Conservation (phyloP, 257 asterid species). For the Solanum ossicruentum region DNA sequence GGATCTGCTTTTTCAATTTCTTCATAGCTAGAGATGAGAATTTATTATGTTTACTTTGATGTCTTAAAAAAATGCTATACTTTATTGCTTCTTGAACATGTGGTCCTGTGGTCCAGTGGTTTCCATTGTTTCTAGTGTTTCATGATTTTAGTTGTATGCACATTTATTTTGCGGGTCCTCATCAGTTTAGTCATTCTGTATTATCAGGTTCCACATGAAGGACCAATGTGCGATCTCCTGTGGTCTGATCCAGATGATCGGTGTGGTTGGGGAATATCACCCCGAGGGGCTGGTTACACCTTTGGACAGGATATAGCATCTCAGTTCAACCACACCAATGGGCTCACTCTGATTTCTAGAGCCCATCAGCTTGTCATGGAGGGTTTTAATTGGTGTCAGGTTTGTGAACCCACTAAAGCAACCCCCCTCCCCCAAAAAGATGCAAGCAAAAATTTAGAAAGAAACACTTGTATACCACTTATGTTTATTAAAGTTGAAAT, state of each 20-base stretch:
- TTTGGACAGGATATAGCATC: conserved; percentile 97
- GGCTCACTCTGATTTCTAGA: conserved; percentile 82
- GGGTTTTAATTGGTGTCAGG: conserved; percentile 99
- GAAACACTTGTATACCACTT: too few relatives aligned
- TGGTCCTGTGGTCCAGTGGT: not conserved
- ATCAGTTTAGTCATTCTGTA: not conserved
- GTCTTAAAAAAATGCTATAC: not conserved
- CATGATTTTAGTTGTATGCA: not conserved
- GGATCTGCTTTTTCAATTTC: not conserved
- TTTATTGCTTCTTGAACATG: not conserved
- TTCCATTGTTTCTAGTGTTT: not conserved
- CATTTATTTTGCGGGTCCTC: not conserved
- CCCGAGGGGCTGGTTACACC: conserved; percentile 98
- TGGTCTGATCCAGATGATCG: conserved; percentile 99
- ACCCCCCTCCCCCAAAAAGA: not conserved
- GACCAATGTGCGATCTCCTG: conserved; percentile 96
- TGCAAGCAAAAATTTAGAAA: not conserved
- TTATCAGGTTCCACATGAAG: conserved; percentile 90
- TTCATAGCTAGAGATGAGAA: not conserved
- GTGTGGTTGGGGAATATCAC: conserved; percentile 98
- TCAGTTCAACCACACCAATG: conserved; percentile 94
- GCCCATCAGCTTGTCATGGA: conserved; percentile 99
- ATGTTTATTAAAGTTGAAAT: not conserved
- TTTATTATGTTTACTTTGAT: not conserved
- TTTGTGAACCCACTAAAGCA: conserved; percentile 9